Conservation (phyloP, 345 rosid species). For the Kandelia obovata region DNA sequence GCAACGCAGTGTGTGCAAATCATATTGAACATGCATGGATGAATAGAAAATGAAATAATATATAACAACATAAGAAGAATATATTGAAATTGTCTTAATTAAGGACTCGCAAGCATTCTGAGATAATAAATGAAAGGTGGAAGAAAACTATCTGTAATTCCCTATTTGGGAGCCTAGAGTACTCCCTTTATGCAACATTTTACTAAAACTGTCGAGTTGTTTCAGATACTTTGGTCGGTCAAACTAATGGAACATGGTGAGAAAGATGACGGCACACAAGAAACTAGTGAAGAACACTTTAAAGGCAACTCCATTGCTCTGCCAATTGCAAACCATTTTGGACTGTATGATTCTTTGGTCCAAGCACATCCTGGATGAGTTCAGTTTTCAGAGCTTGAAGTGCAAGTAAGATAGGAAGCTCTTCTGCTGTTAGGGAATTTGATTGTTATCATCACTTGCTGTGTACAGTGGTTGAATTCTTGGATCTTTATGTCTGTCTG, state of each 20-base stretch:
- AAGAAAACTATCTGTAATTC: background rate
- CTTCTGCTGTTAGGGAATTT: background rate
- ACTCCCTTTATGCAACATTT: background rate
- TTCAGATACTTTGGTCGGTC: slow-evolving; percentile 68
- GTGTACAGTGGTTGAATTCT: background rate
- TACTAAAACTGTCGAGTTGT: slow-evolving; percentile 13
- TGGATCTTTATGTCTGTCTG: background rate
- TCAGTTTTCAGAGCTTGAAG: too few species aligned
- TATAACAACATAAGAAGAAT: too few species aligned
- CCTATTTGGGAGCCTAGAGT: background rate
- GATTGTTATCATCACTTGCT: background rate
- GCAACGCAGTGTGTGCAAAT: too few species aligned
- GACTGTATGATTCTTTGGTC: slow-evolving; percentile 36
- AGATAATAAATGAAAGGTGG: too few species aligned
- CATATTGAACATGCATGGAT: too few species aligned
- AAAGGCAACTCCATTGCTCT: slow-evolving; percentile 15
- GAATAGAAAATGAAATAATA: too few species aligned
- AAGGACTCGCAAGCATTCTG: too few species aligned
- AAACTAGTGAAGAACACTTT: slow-evolving; percentile 26
- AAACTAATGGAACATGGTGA: slow-evolving; percentile 79
- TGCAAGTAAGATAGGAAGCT: too few species aligned
- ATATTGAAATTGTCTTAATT: too few species aligned
- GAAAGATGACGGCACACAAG: slow-evolving; percentile 57
- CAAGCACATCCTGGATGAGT: too few species aligned
- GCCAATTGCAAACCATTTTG: slow-evolving; percentile 52